A percentile compares a stretch with the other conserved stretches of the same genome.
Evolutionary conservation across 2,329 filamentous ascomycete genomes (phyloP).

Genomic region (Cladosporium sp.): DNA sequence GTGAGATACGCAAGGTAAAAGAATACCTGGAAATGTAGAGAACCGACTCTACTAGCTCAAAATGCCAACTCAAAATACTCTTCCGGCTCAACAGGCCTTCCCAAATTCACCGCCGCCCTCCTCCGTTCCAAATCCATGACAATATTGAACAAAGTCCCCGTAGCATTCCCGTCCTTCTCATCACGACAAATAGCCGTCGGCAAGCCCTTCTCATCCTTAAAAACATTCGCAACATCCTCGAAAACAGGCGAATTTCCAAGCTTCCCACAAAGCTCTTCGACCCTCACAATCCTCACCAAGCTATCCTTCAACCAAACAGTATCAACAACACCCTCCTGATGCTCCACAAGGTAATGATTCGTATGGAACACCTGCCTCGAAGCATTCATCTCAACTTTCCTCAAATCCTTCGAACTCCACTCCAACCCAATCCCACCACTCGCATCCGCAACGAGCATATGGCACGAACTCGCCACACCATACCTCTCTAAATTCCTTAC

Average conservation of each 20-base stretch:
- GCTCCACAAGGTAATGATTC: constrained; percentile 41
- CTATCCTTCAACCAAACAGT: constrained; percentile 42
- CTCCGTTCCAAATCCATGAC: constrained; percentile 33
- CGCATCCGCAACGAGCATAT: constrained; percentile 52
- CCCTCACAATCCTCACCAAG: constrained; percentile 7
- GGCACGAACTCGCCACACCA: constrained; percentile 51
- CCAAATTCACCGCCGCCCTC: constrained; percentile 29
- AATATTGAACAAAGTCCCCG: constrained; percentile 35
- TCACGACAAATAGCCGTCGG: constrained; percentile 36
- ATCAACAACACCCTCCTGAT: constrained; percentile 35
- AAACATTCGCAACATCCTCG: constrained; percentile 31
- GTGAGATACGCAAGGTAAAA: too few relatives aligned
- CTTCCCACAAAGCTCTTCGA: constrained; percentile 19
- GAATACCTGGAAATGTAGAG: too few relatives aligned
- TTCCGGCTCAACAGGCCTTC: constrained; percentile 29
- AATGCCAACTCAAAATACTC: constrained; percentile 25
- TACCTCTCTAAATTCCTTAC: constrained; percentile 39
- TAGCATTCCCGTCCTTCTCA: constrained; percentile 20
- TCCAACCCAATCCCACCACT: constrained; percentile 48
- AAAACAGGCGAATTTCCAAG: constrained; percentile 36
- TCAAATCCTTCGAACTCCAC: constrained; percentile 36
- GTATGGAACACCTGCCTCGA: constrained; percentile 37
- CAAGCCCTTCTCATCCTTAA: constrained; percentile 39
- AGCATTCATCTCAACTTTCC: constrained; percentile 31
- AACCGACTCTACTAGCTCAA: too few relatives aligned